phyloP scores from a whole-genome alignment of 2,329 filamentous ascomycete genomes.

The Hyphodiscus sp. region DNA sequence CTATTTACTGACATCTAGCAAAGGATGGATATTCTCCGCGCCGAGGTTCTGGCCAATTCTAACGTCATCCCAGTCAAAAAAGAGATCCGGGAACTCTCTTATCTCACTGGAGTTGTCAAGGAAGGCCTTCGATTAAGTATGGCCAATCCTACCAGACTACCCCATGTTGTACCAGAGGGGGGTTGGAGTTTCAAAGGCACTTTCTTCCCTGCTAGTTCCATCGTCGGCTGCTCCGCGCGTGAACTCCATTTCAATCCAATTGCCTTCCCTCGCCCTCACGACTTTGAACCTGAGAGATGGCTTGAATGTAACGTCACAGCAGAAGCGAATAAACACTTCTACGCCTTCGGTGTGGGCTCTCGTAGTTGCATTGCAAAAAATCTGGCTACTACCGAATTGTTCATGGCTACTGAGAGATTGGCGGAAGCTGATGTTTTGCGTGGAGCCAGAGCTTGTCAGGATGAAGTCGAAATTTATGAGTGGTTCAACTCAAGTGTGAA shows the following conservation, averaged over 20 bases:
- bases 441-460: slow-evolving; percentile 35
- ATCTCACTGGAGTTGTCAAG: slow-evolving; percentile 42
- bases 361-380: slow-evolving; percentile 45
- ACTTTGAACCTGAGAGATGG: slow-evolving; percentile 45
- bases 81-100: slow-evolving; percentile 33
- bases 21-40: slow-evolving; percentile 31
- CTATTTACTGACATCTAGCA: neutral
- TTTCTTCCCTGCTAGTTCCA: slow-evolving; percentile 37
- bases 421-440: slow-evolving; percentile 37
- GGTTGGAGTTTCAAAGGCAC: slow-evolving; percentile 22
- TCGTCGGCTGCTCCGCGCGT: slow-evolving; percentile 39
- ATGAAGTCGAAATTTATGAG: slow-evolving; percentile 43
- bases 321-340: slow-evolving; percentile 37
- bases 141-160: slow-evolving; percentile 45
- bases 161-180: slow-evolving; percentile 37
- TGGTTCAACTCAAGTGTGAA: slow-evolving; percentile 51
- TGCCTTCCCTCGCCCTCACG: slow-evolving; percentile 36
- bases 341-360: slow-evolving; percentile 43
- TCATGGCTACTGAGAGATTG: slow-evolving; percentile 36
- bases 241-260: slow-evolving; percentile 40
- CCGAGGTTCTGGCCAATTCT: slow-evolving; percentile 28
- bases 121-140: slow-evolving; percentile 44
- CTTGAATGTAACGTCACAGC: slow-evolving; percentile 28
- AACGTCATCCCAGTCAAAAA: slow-evolving; percentile 19
- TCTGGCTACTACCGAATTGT: slow-evolving; percentile 39